These are phyloP conservation scores for Penicillium cataractarum DNA, from an alignment of 495 filamentous ascomycete species.

Conservation along the genomic window DNA sequence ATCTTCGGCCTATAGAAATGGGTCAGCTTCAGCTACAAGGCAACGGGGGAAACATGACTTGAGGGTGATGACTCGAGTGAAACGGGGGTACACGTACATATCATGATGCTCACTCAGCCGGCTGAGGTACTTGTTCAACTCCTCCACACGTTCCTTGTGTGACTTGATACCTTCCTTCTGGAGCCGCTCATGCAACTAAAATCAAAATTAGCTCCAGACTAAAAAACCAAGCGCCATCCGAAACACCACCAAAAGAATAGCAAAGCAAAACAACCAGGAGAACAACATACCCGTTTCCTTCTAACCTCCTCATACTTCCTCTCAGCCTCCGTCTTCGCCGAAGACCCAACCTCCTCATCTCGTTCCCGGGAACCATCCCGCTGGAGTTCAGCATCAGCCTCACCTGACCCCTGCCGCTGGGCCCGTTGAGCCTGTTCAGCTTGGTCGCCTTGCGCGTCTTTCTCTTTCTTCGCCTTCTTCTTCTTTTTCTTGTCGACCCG, in stretches of 20 bases:
- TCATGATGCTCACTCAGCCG: conserved; percentile 96
- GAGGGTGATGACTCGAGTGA: background rate
- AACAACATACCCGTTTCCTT: conserved; percentile 70
- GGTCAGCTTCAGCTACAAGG: conserved; percentile 14
- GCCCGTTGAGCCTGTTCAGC: conserved; percentile 2
- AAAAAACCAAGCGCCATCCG: background rate
- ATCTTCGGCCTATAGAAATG: conserved; percentile 65
- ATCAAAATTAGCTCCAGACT: background rate
- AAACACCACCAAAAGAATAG: background rate
- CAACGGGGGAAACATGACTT: background rate
- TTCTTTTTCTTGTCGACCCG: conserved; percentile 61
- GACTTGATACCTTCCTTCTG: conserved; percentile 87
- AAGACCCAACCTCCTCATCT: conserved; percentile 10
- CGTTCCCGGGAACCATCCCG: conserved; percentile 1
- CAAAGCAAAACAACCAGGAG: background rate
- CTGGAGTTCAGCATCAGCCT: conserved; percentile 2
- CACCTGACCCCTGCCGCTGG: conserved; percentile 1
- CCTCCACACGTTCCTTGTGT: conserved; percentile 95
- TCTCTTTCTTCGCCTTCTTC: conserved; percentile 64
- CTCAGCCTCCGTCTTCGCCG: conserved; percentile 84
- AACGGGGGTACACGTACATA: conserved; percentile 62
- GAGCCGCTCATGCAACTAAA: conserved; percentile 69
- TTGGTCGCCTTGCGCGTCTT: conserved; percentile 13
- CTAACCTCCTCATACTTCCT: conserved; percentile 75
- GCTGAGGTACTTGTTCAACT: conserved; percentile 90